Conservation (phyloP, 108 stramenopile species). For the Tribonema minus region DNA sequence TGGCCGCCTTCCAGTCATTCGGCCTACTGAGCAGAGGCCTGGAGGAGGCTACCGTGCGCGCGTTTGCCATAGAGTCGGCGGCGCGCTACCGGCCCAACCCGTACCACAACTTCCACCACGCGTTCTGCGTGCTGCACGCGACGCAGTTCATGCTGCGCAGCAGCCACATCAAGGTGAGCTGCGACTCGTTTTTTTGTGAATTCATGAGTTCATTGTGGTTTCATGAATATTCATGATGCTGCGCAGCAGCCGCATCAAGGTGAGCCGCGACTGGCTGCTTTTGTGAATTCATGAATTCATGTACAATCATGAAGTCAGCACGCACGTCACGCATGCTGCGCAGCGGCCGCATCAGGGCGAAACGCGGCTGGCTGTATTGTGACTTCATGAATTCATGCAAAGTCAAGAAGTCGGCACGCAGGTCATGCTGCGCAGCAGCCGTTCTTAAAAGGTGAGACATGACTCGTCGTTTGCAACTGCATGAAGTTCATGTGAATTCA, state of each 20-base stretch:
- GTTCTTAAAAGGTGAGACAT: too few relatives aligned
- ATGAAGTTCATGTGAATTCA: too few relatives aligned
- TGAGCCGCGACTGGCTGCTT: slow-evolving; percentile 29
- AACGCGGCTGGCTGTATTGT: too few relatives aligned
- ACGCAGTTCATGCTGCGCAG: slow-evolving; percentile 49
- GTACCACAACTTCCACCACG: slow-evolving; percentile 68
- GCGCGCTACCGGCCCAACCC: slow-evolving; percentile 30
- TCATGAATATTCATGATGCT: too few relatives aligned
- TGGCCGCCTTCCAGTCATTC: not conserved
- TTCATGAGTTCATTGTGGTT: too few relatives aligned
- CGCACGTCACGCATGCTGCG: slow-evolving; percentile 54
- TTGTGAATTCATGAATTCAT: too few relatives aligned
- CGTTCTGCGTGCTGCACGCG: slow-evolving; percentile 54
- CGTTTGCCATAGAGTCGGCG: not conserved
- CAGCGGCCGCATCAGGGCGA: not conserved
- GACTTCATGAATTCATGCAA: too few relatives aligned
- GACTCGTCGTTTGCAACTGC: too few relatives aligned
- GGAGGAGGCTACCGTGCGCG: not conserved
- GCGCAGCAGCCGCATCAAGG: not conserved
- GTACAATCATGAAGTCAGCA: too few relatives aligned
- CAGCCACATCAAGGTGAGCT: not conserved
- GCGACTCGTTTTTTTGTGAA: too few relatives aligned
- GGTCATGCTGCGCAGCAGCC: too few relatives aligned
- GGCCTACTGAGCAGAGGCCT: not conserved
- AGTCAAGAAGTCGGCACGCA: too few relatives aligned